phyloP scores from a whole-genome alignment of 306 rosid species.

The Styphnolobium japonicum region DNA sequence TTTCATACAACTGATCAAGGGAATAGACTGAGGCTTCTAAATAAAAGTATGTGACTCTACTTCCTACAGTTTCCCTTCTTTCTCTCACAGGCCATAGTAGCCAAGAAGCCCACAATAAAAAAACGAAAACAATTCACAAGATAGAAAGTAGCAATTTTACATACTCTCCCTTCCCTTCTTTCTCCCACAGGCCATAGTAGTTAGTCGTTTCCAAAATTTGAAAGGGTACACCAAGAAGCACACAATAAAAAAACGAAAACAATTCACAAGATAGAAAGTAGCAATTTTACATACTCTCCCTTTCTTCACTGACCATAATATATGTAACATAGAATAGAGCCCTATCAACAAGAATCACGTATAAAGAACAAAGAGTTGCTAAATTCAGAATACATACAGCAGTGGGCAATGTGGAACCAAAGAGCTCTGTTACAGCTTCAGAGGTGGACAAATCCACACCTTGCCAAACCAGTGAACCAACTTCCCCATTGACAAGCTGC shows the following conservation, averaged over 20 bases:
- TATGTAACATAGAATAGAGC: background rate
- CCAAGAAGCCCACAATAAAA: background rate
- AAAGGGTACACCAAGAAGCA: too few relatives aligned
- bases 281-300: background rate
- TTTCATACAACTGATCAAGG: constrained; percentile 5
- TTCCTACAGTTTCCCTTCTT: background rate
- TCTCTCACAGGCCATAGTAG: background rate
- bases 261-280: background rate
- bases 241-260: background rate
- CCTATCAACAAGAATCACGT: background rate
- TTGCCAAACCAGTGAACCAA: constrained; percentile 80
- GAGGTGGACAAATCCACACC: constrained; percentile 59
- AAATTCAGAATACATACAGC: constrained; percentile 57
- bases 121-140: background rate
- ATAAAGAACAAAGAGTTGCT: background rate
- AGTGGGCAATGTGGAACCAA: constrained; percentile 66
- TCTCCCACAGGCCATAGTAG: background rate
- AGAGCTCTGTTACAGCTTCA: constrained; percentile 68
- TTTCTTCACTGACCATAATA: background rate
- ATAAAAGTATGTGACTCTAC: background rate
- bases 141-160: background rate
- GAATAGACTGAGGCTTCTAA: background rate
- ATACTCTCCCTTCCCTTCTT: background rate
- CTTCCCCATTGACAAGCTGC: constrained; percentile 61
- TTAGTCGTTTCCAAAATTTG: background rate